These are phyloP conservation scores for Aspergillus sp. DNA, from an alignment of 2,329 filamentous ascomycete species.

Conservation along the genomic window DNA sequence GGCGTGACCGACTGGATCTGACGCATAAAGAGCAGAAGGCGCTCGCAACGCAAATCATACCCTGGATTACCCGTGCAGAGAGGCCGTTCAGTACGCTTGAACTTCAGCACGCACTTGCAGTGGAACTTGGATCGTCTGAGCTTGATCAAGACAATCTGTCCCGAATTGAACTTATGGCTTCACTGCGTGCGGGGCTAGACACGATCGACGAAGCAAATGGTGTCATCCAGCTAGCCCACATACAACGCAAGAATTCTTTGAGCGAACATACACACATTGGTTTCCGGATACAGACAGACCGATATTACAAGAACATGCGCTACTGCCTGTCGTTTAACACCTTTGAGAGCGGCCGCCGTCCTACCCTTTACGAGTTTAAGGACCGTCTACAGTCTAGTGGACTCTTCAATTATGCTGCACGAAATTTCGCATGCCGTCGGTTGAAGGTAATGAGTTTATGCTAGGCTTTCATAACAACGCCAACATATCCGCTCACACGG, in stretches of 20 bases:
- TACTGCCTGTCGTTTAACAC: neutral
- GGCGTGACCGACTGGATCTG: constrained; percentile 29
- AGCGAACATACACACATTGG: neutral
- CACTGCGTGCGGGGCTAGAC: constrained; percentile 32
- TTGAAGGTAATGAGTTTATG: no score
- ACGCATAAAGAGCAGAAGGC: constrained; percentile 20
- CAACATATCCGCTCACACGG: no score
- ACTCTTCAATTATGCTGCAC: neutral
- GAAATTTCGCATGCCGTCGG: neutral
- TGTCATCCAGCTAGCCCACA: neutral
- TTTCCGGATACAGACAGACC: neutral
- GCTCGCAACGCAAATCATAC: constrained; percentile 39
- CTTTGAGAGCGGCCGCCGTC: no score
- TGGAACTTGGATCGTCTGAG: constrained; percentile 22
- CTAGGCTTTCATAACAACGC: no score
- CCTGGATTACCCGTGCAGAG: constrained; percentile 41
- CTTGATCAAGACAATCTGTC: constrained; percentile 37
- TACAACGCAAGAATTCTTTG: neutral
- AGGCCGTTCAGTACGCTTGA: constrained; percentile 34
- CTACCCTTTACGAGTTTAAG: neutral
- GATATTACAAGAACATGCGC: neutral
- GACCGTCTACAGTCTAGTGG: neutral
- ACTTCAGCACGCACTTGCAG: constrained; percentile 43
- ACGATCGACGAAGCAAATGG: neutral
- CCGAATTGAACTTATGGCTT: constrained; percentile 21